These are phyloP conservation scores for Parietichytrium sp. DNA, from an alignment of 108 stramenopile species.

Conservation along the genomic window DNA sequence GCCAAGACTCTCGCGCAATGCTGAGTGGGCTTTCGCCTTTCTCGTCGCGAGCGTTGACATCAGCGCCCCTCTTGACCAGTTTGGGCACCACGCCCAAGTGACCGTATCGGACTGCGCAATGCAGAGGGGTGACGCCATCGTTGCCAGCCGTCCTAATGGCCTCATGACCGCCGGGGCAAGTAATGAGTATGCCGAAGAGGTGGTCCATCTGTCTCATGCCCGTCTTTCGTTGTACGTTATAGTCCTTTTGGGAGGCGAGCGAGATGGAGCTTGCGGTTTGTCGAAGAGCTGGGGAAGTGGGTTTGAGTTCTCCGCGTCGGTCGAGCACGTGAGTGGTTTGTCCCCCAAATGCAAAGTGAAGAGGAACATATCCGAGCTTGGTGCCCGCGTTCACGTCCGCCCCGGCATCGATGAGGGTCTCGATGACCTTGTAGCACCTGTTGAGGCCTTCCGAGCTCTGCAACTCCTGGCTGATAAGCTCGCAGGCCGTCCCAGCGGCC, in stretches of 20 bases:
- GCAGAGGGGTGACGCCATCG: not conserved
- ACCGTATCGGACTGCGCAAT: not conserved
- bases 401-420: not conserved
- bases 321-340: not conserved
- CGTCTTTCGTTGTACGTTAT: not conserved
- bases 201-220: not conserved
- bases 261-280: not conserved
- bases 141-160: not conserved
- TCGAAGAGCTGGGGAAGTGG: not conserved
- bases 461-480: not conserved
- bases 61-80: not conserved
- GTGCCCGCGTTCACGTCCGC: conserved; percentile 8
- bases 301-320: too few species aligned
- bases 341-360: conserved; percentile 27
- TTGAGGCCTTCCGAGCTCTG: not conserved
- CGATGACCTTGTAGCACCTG: conserved; percentile 27
- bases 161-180: conserved; percentile 6
- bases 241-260: not conserved
- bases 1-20: not conserved
- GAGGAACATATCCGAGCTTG: not conserved
- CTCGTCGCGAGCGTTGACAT: conserved; percentile 4
- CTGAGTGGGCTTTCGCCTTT: not conserved
- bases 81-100: not conserved
- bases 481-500: not conserved
- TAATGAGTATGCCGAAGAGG: not conserved